Evolutionary conservation across 1,284 basidiomycete species (phyloP), one percentile per base, ranked within the genome.

Genomic region (Cutaneotrichosporon cyanovorans): DNA sequence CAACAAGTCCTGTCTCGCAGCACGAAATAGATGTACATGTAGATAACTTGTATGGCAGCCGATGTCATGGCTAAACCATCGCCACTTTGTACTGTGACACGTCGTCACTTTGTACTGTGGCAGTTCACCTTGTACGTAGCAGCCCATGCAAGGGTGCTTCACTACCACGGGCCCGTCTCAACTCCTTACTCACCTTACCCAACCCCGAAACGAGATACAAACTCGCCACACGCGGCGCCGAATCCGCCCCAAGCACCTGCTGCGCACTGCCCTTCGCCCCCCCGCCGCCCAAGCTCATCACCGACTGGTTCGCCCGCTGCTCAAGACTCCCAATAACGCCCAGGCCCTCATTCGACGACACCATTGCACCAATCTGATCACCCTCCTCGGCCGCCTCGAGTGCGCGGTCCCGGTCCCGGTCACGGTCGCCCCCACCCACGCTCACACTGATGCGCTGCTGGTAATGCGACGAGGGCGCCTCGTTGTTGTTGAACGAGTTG

Each of bases 141-240:
- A n/a, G n/a, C n/a, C n/a, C 23, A 38, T 22, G 18, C 22, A 30
- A 30, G 23, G 32, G 35, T 35, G 45, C 37, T 38, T 35, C 31
- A 21, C 18, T 22, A 35, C 12, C 2, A 5, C 30, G 19, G 36
- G 28, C 2, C 30, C 6, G 28, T 32, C 16, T 8, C 11, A 16
- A 18, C 8, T 28, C 25, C 19, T 16, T n/a, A 55, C 64, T 49
- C 47, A 69, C 74, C 57, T 74, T 75, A 10, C 73, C 69, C 3
- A 76, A 59, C 14, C 76, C 76, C 28, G 73, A 73, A 20, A 76
- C 74, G 40, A 76, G 61, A 52, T 77, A 76, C 15, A 76, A 57
- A 23, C 67, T 70, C 2, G 73, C 74, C 14, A 77, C 63, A 16
- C 71, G 63, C 10, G 61, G 61, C 45, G 58, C 51, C 0, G 60